Evolutionary conservation across 2,329 filamentous ascomycete species (phyloP), one percentile per base, ranked within the genome.

Genomic region (Chrysosporium queenslandicum): DNA sequence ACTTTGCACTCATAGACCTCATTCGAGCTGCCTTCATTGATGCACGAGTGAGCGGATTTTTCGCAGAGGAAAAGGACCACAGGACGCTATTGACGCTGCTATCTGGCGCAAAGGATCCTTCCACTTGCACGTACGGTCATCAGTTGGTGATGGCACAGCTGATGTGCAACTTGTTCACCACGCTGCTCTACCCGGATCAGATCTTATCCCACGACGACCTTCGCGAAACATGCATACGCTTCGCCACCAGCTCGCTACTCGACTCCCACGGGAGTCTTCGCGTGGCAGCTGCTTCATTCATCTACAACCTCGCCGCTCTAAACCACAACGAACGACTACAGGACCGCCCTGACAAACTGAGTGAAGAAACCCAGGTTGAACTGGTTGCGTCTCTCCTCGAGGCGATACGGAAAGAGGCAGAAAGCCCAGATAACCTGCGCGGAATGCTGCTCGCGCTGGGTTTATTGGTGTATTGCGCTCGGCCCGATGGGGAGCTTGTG

Each of bases 1-100:
- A 89, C 40, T 97, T 97, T 64, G 80, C 88, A 0, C 74, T 90
- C 0, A 77, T 95, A n/a, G 92, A 97, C 63, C 77, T 98, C 1
- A 77, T 95, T 47, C 80, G 92, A 20, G 79, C 86, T 56, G 79
- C 86, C 0, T 78, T 95, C 53, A 74, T 83, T 11, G 91, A 97
- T 61, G 75, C 83, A 0, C 81, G 90, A 36, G 75, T 95, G 14
- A 87, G 86, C 55, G 85, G 85, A 16, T 94, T 82, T 69, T 89
- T 89, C 56, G 87, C 87, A 0, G 85, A 92, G 64, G 87, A 96
- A 65, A 65, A 73, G 14, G 73, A 73, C 7, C 82, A 86, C 53
- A 68, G 71, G 49, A 87, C 85, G 0, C 71, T 91, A 12, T 64
- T 76, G 30, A 72, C 77, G 0, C 68, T 95, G 2, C 62, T 68